These are phyloP conservation scores for Cunninghamia lanceolata DNA, from an alignment of 75 land plant species.

Conservation along the genomic window DNA sequence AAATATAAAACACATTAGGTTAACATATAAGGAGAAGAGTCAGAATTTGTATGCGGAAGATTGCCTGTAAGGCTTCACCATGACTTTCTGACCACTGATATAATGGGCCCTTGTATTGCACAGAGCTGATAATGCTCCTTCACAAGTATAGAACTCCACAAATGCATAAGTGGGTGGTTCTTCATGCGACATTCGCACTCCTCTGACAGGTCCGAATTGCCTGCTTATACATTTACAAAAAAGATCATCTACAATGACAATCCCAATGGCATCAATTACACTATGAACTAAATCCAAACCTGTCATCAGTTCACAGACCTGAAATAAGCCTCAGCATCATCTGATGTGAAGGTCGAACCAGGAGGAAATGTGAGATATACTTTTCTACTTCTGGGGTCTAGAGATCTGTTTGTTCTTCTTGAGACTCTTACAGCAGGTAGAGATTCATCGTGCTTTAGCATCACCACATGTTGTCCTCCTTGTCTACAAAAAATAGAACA, in stretches of 20 bases:
- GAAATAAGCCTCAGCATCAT: constrained; percentile 9
- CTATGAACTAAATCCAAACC: not conserved
- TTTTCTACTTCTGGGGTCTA: constrained; percentile 4
- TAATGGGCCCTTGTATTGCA: constrained; percentile 2
- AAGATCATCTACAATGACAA: not conserved
- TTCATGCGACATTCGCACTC: constrained; percentile 4
- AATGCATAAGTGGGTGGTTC: not conserved
- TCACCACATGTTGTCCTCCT: constrained; percentile 1
- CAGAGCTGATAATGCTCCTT: constrained; percentile 4
- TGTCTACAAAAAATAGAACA: not conserved
- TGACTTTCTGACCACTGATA: not conserved
- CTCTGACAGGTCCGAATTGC: not conserved
- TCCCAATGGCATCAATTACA: not conserved
- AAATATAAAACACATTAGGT: not conserved
- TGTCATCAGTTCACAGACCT: not conserved
- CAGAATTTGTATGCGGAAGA: not conserved
- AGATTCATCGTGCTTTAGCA: not conserved
- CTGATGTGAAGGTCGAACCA: not conserved
- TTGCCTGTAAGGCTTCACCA: constrained; percentile 8
- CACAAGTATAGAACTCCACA: constrained; percentile 1
- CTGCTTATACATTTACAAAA: not conserved
- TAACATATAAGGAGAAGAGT: not conserved
- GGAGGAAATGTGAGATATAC: constrained; percentile 2
- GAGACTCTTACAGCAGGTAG: not conserved
- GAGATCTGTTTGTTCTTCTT: not conserved